Percentiles rank a stretch among this genome's conserved stretches.
phyloP scores from a whole-genome alignment of 164 flowering plant species.

The Platanus orientalis region DNA sequence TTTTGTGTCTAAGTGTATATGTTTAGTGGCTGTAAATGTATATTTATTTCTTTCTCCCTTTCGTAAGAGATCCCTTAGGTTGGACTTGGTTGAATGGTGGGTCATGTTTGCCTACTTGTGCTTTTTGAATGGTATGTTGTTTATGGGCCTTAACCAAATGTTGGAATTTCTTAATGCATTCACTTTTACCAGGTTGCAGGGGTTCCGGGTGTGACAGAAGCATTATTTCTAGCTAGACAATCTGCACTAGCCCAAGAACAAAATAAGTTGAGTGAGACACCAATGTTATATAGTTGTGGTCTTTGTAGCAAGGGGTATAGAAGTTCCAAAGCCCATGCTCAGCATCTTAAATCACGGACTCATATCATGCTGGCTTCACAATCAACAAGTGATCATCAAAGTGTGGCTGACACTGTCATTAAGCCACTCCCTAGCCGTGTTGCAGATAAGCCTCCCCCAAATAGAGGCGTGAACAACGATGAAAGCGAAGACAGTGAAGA shows the following conservation, averaged over 20 bases:
- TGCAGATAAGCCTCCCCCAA: slow-evolving; percentile 23
- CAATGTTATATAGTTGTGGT: slow-evolving; percentile 77
- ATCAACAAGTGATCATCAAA: slow-evolving; percentile 26
- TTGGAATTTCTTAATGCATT: not conserved
- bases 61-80: not conserved
- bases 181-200: slow-evolving; percentile 65
- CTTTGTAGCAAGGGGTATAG: slow-evolving; percentile 78
- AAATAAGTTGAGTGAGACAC: slow-evolving; percentile 46
- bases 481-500: slow-evolving; percentile 69
- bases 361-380: slow-evolving; percentile 65
- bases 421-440: slow-evolving; percentile 60
- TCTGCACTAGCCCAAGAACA: slow-evolving; percentile 74
- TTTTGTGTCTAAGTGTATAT: too few relatives aligned
- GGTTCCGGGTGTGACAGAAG: slow-evolving; percentile 95
- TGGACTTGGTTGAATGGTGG: not conserved
- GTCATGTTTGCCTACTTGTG: too few relatives aligned
- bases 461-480: slow-evolving; percentile 20
- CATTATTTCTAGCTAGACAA: slow-evolving; percentile 75
- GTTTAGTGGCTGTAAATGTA: too few relatives aligned
- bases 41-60: not conserved
- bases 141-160: not conserved
- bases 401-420: slow-evolving; percentile 41
- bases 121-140: too few relatives aligned
- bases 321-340: slow-evolving; percentile 84
- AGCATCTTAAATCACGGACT: slow-evolving; percentile 76